Evolutionary conservation across 1,284 basidiomycete genomes (phyloP).

Genomic region (Leccinum subfulvum): DNA sequence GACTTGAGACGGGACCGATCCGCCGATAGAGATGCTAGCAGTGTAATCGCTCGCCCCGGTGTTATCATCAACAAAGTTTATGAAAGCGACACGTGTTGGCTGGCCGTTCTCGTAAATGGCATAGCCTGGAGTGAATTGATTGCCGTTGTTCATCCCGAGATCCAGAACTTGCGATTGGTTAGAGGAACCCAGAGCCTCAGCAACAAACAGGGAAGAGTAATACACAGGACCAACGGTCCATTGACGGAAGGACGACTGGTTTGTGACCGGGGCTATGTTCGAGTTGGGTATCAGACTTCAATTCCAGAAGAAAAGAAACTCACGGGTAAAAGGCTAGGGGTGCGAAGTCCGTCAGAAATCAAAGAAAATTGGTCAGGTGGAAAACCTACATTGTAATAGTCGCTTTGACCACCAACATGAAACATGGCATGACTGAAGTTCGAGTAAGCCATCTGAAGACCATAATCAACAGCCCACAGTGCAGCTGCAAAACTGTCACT

Average conservation of each 20-base stretch:
- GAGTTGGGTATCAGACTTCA: neutral
- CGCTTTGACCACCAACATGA: slow-evolving; percentile 60
- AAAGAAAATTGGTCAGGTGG: neutral
- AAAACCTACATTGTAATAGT: slow-evolving; percentile 59
- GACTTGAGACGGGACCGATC: slow-evolving; percentile 43
- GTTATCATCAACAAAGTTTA: slow-evolving; percentile 66
- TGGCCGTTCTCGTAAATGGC: slow-evolving; percentile 65
- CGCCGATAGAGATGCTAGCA: slow-evolving; percentile 45
- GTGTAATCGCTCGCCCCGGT: slow-evolving; percentile 51
- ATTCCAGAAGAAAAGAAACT: slow-evolving; percentile 4
- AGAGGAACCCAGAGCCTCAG: slow-evolving; percentile 65
- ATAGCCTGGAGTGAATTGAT: slow-evolving; percentile 65
- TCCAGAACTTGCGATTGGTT: slow-evolving; percentile 62
- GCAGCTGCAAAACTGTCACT: slow-evolving; percentile 71
- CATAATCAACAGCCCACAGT: slow-evolving; percentile 71
- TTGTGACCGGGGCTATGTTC: neutral
- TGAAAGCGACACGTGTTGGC: slow-evolving; percentile 57
- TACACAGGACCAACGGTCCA: neutral
- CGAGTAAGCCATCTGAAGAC: slow-evolving; percentile 55
- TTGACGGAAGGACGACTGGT: neutral
- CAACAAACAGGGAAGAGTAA: slow-evolving; percentile 65
- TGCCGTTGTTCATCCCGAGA: slow-evolving; percentile 47
- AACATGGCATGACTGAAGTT: neutral
- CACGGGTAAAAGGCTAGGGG: slow-evolving; percentile 35
- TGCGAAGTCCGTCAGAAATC: neutral